These are phyloP conservation scores for Sesbania bispinosa DNA, from an alignment of 306 rosid species.

Conservation along the genomic window DNA sequence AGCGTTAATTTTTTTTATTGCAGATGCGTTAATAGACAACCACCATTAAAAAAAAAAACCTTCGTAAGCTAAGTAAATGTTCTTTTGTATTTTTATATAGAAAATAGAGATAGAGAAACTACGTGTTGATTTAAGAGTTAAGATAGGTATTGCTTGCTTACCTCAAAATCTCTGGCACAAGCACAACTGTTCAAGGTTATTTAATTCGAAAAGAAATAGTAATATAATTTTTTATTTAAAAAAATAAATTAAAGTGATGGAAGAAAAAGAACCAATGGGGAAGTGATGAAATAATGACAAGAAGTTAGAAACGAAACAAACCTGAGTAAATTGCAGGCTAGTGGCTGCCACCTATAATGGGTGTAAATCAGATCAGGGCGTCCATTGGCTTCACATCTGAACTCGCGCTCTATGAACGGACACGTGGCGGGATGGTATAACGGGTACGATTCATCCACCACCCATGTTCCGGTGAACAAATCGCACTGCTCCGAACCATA, in stretches of 20 bases:
- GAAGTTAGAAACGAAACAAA: background rate
- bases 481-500: slow-evolving; percentile 40
- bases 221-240: background rate
- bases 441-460: slow-evolving; percentile 57
- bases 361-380: slow-evolving; percentile 67
- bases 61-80: no score
- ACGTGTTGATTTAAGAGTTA: background rate
- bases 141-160: background rate
- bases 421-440: slow-evolving; percentile 49
- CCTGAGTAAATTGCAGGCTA: slow-evolving; percentile 57
- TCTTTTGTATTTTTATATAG: no score
- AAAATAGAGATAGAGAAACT: background rate
- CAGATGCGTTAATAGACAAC: no score
- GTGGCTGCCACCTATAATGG: slow-evolving; percentile 82
- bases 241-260: background rate
- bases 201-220: background rate
- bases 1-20: no score
- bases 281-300: background rate
- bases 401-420: slow-evolving; percentile 75
- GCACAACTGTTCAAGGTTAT: background rate
- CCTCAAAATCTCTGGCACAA: no score
- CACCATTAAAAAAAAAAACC: no score
- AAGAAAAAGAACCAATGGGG: background rate
- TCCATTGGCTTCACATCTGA: slow-evolving; percentile 67
- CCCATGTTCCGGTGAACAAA: slow-evolving; percentile 71